A percentile compares a stretch with the other conserved stretches of the same genome.
phyloP scores from a whole-genome alignment of 441 rosid genomes.

The Populus hybrid region DNA sequence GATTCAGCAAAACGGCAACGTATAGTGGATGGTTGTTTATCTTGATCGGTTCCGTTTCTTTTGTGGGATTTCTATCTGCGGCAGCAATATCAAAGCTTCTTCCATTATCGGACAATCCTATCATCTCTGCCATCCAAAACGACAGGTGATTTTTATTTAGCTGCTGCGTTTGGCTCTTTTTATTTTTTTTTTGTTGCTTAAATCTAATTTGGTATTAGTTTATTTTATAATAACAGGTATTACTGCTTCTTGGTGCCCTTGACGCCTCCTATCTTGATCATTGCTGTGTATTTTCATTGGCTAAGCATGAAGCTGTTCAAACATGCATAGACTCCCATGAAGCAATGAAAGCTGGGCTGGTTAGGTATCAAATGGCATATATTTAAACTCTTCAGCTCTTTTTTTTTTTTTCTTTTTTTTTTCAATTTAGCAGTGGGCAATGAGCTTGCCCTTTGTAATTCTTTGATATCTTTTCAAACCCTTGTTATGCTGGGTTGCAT shows the following conservation, averaged over 20 bases:
- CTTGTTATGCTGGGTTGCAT: background rate
- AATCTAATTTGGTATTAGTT: background rate
- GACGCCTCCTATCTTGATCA: constrained; percentile 63
- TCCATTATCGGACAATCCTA: constrained; percentile 33
- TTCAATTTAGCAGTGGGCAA: background rate
- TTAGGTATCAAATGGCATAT: background rate
- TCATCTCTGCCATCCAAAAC: constrained; percentile 41
- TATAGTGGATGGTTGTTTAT: constrained; percentile 34
- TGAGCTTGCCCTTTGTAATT: background rate
- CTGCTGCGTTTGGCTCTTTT: background rate
- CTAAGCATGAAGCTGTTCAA: constrained; percentile 93
- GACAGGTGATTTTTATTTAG: constrained; percentile 36
- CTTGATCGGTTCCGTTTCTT: constrained; percentile 26
- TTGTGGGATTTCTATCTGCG: constrained; percentile 34
- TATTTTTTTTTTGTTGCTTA: background rate
- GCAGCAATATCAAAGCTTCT: constrained; percentile 45
- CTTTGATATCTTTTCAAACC: background rate
- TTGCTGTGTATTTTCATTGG: constrained; percentile 82
- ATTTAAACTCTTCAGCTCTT: background rate
- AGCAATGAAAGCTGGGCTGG: background rate
- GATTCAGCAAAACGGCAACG: background rate
- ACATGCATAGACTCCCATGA: constrained; percentile 52
- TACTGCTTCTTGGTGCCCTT: constrained; percentile 82
- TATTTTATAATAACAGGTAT: constrained; percentile 47
- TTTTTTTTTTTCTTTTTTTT: too few species aligned